Evolutionary conservation across 2,329 filamentous ascomycete species (phyloP), one percentile per base, ranked within the genome.

Genomic region (Davidsoniella virescens): DNA sequence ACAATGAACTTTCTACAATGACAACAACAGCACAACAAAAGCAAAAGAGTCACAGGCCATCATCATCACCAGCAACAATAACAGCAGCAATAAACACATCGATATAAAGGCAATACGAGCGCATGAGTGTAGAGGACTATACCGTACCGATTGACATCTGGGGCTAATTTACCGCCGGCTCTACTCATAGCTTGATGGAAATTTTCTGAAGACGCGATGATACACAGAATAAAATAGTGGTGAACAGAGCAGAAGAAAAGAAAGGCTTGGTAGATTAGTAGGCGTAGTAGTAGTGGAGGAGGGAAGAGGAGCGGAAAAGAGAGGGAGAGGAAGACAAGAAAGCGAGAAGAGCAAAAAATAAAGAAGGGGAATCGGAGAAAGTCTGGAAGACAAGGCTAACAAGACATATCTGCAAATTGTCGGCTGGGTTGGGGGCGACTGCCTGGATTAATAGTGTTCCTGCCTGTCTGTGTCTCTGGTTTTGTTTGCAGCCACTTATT

Each of bases 71-170:
- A 53, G 47, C 49, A 23, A 23, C 20, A 23, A 23, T 23, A 23
- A 23, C 20, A 23, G 20, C 20, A 20, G 20, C 20, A 23, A 23
- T 23, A 33, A 33, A 33, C 12, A 33, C 12, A 33, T 33, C 29
- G 29, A 9, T 33, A 33, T 33, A 12, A 33, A 61, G 60, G 61
- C 55, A 52, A 44, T 33, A 38, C 25, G 47, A 33, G 29, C 29
- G 29, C 29, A 12, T 33, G 29, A 33, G 29, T 12, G 20, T 9
- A 17, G 43, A 18, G 18, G 16, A n/a, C n/a, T 17, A 23, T 25
- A 52, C 73, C 82, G 64, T 72, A 93, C 87, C 87, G 84, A 76
- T 96, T 96, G 73, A 95, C 88, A 84, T 98, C 92, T 71, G 92
- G 88, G 73, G 88, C 88, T 77, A 96, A 84, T 80, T 95, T 96